Base-by-base conservation (phyloP, 306 rosid genomes). In the Pueraria montana region DNA sequence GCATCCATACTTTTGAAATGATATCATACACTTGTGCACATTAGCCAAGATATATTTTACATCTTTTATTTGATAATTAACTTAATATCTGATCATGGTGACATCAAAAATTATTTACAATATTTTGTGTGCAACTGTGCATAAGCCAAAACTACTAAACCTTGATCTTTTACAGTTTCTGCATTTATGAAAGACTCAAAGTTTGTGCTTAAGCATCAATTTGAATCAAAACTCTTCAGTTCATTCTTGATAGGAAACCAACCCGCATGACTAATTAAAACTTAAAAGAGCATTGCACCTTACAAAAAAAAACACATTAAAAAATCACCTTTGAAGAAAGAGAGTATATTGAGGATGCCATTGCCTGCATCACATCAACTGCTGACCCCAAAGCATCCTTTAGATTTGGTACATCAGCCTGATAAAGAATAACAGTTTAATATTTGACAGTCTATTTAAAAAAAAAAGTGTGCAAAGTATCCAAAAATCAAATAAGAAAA, bases 381-480 rank as follows among this genome's bases (percentile, higher is more conserved):
- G 98, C 98, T 63, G 98, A 92, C 62, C 95, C 92, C 91, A 96
- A 87, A 82, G 99, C 96, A 80, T 96, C 97, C 86, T 92, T 94
- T 82, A 96, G 85, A 83, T 91, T 91, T 88, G 92, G 97, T 79
- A 92, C 87, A 88, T 94, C 97, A 59, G 97, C 98, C 99, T 96
- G 91, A 65, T 21, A 80, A 58, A 66, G 68, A 77, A 17, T 36
- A 72, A 62, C 45, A n/a, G 34, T 23, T 76, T 30, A 52, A 38
- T 53, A 83, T 74, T 75, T 82, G 58, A 78, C 42, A 78, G 24
- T 32, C 56, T 53, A 68, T 3, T 43, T 23, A 36, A 10, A 72
- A 81, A 72, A 42, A 42, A 40, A 34, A 34, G 40, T 34, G 40
- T 69, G 61, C 18, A 1, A 42, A 55, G 45, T 27, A 56, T 70